Base-by-base conservation (phyloP, 2,329 filamentous ascomycete species). In the Calonectria hongkongensis region DNA sequence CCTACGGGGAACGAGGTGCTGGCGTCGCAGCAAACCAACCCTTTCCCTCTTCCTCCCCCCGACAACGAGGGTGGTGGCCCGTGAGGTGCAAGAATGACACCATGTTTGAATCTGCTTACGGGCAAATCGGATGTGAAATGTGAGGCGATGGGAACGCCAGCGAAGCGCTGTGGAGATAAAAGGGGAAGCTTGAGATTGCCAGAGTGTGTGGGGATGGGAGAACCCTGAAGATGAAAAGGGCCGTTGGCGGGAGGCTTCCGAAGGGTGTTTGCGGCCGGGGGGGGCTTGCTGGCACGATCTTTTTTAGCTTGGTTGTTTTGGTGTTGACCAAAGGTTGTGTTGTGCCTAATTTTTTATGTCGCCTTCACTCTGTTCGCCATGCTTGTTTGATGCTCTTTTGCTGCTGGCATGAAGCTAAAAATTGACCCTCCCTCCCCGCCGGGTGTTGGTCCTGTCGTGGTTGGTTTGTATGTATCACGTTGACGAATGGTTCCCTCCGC, bases 191-290 rank as follows among this genome's bases (percentile, higher is more conserved):
- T 43, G 66, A 48, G 66, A 68, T 63, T 36, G 45, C 16, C 56
- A 68, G 45, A 54, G 36, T 36, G 67, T 65, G 67, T 65, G 67
- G 67, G 63, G 67, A 70, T 62, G 66, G 56, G 54, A 54, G 48
- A 66, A 43, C 47, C 47, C 47, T 30, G 48, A 47, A 56, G 16
- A 30, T 28, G 30, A 54, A 56, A 45, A 36, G 43, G 54, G 25
- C 30, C 16, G 48, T 56, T 66, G 66, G 66, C 75, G 71, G 73
- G 74, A 73, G 51, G 75, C 73, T 76, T 79, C 77, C 77, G 77
- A 63, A 75, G 76, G 33, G 75, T 63, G 74, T 78, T 79, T 76
- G 66, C 75, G 69, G 73, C 72, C 33, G 66, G 76, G 73, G 73
- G 75, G 74, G 75, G 68, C 74, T 47, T 73, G 68, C 74, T 41